phyloP scores from a whole-genome alignment of 768 basidiomycete genomes.

The Lactifluus subvellereus region DNA sequence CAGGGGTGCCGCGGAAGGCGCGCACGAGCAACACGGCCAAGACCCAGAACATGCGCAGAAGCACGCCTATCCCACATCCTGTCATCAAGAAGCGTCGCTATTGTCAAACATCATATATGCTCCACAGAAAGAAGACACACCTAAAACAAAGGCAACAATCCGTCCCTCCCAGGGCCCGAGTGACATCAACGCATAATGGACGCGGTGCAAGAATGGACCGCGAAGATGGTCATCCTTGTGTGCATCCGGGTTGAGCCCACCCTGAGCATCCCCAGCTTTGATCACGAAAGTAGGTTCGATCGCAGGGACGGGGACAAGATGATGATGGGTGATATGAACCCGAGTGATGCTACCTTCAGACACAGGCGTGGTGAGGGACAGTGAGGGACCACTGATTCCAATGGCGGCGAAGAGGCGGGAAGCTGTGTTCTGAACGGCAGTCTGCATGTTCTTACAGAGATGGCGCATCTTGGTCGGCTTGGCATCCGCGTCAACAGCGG shows the following conservation, averaged over 20 bases:
- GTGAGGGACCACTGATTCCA: conserved; percentile 7
- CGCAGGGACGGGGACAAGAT: background rate
- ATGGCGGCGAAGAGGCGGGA: conserved; percentile 14
- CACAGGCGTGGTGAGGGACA: background rate
- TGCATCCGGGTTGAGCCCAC: background rate
- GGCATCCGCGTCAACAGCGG: background rate
- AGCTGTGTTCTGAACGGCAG: conserved; percentile 9
- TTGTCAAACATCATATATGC: background rate
- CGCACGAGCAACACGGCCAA: conserved; percentile 57
- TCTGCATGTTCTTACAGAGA: conserved; percentile 22
- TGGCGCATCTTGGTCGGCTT: conserved; percentile 19
- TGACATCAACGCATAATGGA: conserved; percentile 58
- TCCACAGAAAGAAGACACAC: conserved; percentile 35
- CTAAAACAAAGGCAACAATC: conserved; percentile 77
- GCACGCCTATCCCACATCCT: conserved; percentile 84
- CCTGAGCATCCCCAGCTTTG: background rate
- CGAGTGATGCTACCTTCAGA: conserved; percentile 1
- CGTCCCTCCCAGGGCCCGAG: conserved; percentile 82
- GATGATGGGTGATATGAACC: conserved; percentile 6
- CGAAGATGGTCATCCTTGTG: conserved; percentile 26
- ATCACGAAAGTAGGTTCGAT: background rate
- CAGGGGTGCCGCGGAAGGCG: conserved; percentile 37
- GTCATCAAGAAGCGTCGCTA: conserved; percentile 3
- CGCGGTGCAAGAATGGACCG: conserved; percentile 34
- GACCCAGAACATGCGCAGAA: conserved; percentile 78